Conservation (phyloP, 2,329 filamentous ascomycete species). For the Coniochaeta sp. region DNA sequence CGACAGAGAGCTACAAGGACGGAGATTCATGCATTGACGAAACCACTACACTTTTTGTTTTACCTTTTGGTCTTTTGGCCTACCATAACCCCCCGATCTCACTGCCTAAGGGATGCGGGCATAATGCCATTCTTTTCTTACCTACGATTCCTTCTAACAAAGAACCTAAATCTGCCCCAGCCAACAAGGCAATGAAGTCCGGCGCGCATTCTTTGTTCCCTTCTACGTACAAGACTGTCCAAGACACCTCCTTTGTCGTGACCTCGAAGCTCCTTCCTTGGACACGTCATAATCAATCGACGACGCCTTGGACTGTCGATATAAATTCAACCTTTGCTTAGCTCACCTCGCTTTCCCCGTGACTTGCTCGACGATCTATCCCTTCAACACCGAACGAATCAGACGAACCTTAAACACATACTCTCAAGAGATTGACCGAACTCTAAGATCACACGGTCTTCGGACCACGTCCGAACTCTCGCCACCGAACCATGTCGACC, state of each 20-base stretch:
- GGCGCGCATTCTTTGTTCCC: neutral
- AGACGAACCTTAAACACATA: neutral
- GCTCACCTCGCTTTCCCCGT: neutral
- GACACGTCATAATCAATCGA: neutral
- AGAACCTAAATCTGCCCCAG: neutral
- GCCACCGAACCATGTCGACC: conserved; percentile 20
- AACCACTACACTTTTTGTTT: neutral
- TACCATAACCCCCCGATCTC: neutral
- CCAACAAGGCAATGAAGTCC: neutral
- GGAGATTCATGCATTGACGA: neutral
- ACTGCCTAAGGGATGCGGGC: neutral
- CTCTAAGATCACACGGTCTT: neutral
- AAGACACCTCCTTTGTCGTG: neutral
- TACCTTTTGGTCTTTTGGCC: neutral
- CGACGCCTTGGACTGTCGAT: neutral
- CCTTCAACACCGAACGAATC: neutral
- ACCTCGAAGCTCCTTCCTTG: neutral
- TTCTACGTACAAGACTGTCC: too few relatives aligned
- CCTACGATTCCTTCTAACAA: neutral
- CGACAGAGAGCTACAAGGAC: neutral
- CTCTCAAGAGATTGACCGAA: neutral
- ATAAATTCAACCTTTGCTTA: neutral
- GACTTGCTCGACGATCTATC: neutral
- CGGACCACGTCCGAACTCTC: neutral
- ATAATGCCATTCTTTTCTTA: neutral